phyloP scores from a whole-genome alignment of 1,284 basidiomycete species.

The Flammula alnicola region DNA sequence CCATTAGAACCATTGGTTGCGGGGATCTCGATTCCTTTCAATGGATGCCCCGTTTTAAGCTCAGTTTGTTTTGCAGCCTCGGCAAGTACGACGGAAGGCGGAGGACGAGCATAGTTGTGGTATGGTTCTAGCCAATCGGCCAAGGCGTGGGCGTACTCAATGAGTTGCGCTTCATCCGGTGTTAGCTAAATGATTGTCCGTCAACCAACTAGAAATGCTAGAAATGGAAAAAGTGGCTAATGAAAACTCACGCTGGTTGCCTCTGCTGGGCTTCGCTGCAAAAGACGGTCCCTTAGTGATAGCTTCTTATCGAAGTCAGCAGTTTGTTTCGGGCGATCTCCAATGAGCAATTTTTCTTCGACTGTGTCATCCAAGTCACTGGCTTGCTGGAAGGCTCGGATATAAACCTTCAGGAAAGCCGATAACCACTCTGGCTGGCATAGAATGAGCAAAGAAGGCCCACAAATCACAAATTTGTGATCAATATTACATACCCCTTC shows the following conservation, averaged over 20 bases:
- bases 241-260: conserved; percentile 52
- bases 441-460: conserved; percentile 5
- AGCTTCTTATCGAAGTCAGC: conserved; percentile 52
- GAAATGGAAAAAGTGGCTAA: neutral
- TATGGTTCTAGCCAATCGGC: conserved; percentile 77
- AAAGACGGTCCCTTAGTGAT: conserved; percentile 61
- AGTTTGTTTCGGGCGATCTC: conserved; percentile 74
- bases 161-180: conserved; percentile 57
- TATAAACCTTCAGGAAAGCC: conserved; percentile 75
- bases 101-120: conserved; percentile 72
- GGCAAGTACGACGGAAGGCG: conserved; percentile 67
- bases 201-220: neutral
- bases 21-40: conserved; percentile 63
- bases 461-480: conserved; percentile 1
- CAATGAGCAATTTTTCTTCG: conserved; percentile 77
- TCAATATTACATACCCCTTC: conserved; percentile 55
- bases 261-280: conserved; percentile 54
- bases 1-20: conserved; percentile 53
- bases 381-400: conserved; percentile 72
- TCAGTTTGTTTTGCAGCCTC: conserved; percentile 74
- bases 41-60: conserved; percentile 67
- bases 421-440: conserved; percentile 69
- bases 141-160: conserved; percentile 62
- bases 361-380: conserved; percentile 78
- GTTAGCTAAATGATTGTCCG: conserved; percentile 67